A percentile compares a stretch with the other conserved stretches of the same genome.
Conservation (phyloP, 345 rosid species). For the Hypericum androsaemum region DNA sequence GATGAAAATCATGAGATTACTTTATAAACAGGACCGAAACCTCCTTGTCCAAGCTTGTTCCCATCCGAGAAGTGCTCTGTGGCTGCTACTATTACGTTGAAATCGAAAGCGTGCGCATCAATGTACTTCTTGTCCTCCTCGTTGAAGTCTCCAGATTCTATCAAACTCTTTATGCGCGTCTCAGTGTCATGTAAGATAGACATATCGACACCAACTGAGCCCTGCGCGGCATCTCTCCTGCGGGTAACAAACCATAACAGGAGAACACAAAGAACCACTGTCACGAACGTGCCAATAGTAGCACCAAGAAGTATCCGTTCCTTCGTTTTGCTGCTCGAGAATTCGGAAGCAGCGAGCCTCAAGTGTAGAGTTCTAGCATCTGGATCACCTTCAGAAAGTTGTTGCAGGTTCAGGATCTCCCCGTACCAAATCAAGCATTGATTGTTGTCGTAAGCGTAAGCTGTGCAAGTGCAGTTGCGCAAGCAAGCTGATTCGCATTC, state of each 20-base stretch:
- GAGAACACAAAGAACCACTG: not conserved
- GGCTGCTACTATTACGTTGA: not conserved
- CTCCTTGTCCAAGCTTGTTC: not conserved
- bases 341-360: not conserved
- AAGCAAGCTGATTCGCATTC: not conserved
- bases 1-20: not conserved
- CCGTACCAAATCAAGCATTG: not conserved
- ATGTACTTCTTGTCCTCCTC: not conserved
- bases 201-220: no score
- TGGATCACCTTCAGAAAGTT: not conserved
- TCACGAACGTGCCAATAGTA: not conserved
- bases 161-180: not conserved
- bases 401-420: not conserved
- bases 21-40: constrained; percentile 1
- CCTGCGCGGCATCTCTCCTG: not conserved
- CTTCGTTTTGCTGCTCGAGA: not conserved
- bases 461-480: not conserved
- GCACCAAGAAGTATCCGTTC: not conserved
- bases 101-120: not conserved
- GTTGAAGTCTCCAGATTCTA: not conserved
- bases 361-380: not conserved
- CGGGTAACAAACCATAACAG: not conserved
- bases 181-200: no score
- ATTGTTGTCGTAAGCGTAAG: not conserved
- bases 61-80: not conserved